Evolutionary conservation across 192 early-diverging fungal species (phyloP).

Genomic region (Backusella sp.): DNA sequence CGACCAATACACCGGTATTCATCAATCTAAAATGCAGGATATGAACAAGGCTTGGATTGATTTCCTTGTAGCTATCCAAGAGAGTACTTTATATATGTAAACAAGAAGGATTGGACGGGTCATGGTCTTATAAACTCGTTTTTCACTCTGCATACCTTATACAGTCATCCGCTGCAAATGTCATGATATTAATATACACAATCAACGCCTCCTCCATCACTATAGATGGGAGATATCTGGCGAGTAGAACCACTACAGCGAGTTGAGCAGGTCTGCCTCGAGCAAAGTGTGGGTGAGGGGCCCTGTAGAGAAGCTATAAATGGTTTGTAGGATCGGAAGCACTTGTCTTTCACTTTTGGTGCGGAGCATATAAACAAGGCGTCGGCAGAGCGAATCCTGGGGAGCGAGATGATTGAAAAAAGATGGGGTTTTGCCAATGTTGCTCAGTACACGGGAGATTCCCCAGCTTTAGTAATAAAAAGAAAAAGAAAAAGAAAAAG

Average conservation of each 20-base stretch:
- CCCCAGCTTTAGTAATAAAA: conserved; percentile 23
- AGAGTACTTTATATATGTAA: background rate
- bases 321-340: conserved; percentile 16
- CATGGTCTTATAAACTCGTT: too few relatives aligned
- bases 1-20: background rate
- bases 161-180: background rate
- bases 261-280: background rate
- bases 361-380: background rate
- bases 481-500: background rate
- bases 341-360: background rate
- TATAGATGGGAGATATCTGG: background rate
- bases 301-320: conserved; percentile 19
- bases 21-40: background rate
- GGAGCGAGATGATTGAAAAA: conserved; percentile 11
- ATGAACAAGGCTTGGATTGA: background rate
- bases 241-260: background rate
- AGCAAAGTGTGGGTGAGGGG: conserved; percentile 5
- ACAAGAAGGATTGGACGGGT: background rate
- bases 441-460: conserved; percentile 25
- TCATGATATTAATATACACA: conserved; percentile 20
- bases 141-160: conserved; percentile 9
- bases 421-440: conserved; percentile 4
- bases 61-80: background rate
- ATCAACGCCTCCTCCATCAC: conserved; percentile 12
- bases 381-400: background rate